phyloP scores from a whole-genome alignment of 805 yeast species.

The Candida incommunis region DNA sequence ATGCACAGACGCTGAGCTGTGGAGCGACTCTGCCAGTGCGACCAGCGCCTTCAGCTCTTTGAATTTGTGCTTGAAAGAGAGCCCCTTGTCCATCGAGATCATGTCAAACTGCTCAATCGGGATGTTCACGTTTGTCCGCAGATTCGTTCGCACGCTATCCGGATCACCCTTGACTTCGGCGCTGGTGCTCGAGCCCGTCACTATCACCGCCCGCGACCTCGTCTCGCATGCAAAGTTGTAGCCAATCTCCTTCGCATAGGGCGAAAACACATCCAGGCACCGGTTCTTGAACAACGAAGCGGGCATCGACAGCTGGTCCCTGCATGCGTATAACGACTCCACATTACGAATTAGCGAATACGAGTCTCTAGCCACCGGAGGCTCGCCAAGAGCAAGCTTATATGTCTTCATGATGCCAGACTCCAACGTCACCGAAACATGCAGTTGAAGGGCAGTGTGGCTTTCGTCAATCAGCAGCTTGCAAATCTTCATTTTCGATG shows the following conservation, averaged over 20 bases:
- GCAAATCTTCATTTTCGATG: background rate
- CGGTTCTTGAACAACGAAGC: background rate
- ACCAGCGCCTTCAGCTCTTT: background rate
- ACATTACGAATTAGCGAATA: background rate
- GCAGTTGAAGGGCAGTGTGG: background rate
- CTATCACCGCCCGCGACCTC: background rate
- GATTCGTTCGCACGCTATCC: background rate
- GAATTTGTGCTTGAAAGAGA: background rate
- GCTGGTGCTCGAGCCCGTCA: background rate
- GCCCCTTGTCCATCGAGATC: background rate
- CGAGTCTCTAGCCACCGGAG: background rate
- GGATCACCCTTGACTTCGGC: background rate
- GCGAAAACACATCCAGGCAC: background rate
- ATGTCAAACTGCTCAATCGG: background rate
- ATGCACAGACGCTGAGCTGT: background rate
- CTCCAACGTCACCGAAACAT: background rate
- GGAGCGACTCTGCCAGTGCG: background rate
- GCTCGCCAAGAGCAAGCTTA: no score
- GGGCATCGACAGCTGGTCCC: background rate
- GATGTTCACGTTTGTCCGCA: background rate
- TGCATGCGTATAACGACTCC: background rate
- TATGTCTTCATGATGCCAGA: background rate
- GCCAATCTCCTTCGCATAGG: background rate
- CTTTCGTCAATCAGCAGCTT: background rate
- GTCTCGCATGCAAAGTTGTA: background rate